These are phyloP conservation scores for Xanthoconium stramineum DNA, from an alignment of 768 basidiomycete species.

Conservation along the genomic window DNA sequence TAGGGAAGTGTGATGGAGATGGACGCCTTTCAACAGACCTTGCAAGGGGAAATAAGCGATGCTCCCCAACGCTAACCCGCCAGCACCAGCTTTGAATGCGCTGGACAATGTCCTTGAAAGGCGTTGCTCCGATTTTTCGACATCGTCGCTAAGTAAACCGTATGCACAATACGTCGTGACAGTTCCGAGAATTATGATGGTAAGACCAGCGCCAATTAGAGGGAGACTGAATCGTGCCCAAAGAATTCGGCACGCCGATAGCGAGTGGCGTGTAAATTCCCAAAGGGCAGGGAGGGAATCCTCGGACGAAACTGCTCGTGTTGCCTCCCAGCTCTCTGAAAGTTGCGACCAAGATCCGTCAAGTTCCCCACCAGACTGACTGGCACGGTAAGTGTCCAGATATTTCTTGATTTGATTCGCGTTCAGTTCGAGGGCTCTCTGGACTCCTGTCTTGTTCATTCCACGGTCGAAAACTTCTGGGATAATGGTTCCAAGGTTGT, in stretches of 20 bases:
- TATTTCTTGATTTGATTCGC: conserved; percentile 73
- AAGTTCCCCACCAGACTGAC: conserved; percentile 70
- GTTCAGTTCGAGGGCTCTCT: conserved; percentile 66
- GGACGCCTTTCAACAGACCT: conserved; percentile 43
- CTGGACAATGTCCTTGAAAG: conserved; percentile 30
- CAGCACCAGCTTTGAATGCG: conserved; percentile 34
- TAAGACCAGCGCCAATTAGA: conserved; percentile 72
- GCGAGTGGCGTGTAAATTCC: conserved; percentile 34
- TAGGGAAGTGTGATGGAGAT: conserved; percentile 46
- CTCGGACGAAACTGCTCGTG: conserved; percentile 24
- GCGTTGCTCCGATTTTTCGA: conserved; percentile 43
- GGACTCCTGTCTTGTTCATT: conserved; percentile 36
- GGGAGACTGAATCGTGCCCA: conserved; percentile 94
- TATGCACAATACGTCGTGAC: conserved; percentile 57
- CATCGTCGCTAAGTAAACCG: conserved; percentile 39
- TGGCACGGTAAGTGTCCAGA: conserved; percentile 71
- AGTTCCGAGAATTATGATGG: conserved; percentile 54
- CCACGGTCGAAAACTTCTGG: conserved; percentile 82
- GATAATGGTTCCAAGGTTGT: conserved; percentile 88
- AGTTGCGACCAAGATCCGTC: conserved; percentile 59
- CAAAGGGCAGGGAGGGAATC: conserved; percentile 13
- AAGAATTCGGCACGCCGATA: conserved; percentile 68
- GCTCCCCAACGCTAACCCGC: conserved; percentile 38
- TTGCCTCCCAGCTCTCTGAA: conserved; percentile 42
- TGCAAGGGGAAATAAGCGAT: conserved; percentile 32